Percentiles rank a stretch among this genome's conserved stretches.
Evolutionary conservation across 2,329 filamentous ascomycete species (phyloP).

Genomic region (Dothidotthia symphoricarpi): DNA sequence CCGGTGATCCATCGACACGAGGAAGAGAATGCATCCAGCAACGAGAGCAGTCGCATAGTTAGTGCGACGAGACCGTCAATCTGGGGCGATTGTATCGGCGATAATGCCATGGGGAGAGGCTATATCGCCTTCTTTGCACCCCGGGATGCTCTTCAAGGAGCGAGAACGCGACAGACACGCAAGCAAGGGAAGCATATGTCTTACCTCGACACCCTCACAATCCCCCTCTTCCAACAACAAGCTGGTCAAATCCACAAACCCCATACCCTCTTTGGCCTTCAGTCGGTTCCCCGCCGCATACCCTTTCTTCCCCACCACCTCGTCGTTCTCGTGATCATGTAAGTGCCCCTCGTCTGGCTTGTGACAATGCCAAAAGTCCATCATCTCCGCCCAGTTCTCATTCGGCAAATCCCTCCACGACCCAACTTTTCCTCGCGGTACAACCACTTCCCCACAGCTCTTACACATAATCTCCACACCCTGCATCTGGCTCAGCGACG

Average conservation of each 20-base stretch:
- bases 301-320: constrained; percentile 51
- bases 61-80: constrained; percentile 37
- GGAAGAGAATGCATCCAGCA: constrained; percentile 29
- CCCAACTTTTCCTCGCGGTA: constrained; percentile 26
- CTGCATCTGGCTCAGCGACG: constrained; percentile 25
- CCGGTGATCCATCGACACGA: constrained; percentile 29
- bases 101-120: constrained; percentile 48
- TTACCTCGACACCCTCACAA: constrained; percentile 54
- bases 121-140: constrained; percentile 58
- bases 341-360: constrained; percentile 70
- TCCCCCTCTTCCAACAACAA: constrained; percentile 70
- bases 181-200: constrained; percentile 13
- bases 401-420: constrained; percentile 92
- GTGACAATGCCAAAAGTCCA: constrained; percentile 99
- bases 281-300: constrained; percentile 82
- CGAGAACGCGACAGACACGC: not conserved
- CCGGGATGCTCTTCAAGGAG: constrained; percentile 15
- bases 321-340: constrained; percentile 47
- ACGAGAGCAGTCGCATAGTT: constrained; percentile 21
- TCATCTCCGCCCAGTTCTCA: constrained; percentile 99
- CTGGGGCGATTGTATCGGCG: constrained; percentile 61
- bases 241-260: constrained; percentile 77
- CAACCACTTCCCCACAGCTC: constrained; percentile 21
- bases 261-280: constrained; percentile 62
- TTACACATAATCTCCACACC: constrained; percentile 28